phyloP scores from a whole-genome alignment of 345 rosid genomes.

The Passiflora organensis region DNA sequence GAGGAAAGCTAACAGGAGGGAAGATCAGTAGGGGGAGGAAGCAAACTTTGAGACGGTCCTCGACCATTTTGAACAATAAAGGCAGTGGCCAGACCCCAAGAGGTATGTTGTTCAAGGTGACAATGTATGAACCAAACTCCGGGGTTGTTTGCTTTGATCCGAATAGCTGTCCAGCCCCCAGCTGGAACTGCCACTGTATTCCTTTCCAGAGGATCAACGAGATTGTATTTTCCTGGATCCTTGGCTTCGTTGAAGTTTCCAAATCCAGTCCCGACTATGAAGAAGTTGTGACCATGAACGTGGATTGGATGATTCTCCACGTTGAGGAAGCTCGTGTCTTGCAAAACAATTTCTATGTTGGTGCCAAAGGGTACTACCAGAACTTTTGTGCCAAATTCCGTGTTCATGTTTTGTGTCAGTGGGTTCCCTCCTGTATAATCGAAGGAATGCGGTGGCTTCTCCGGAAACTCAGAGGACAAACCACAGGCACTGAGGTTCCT shows the following conservation, averaged over 20 bases:
- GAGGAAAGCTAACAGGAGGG: conserved; percentile 48
- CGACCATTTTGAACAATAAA: conserved; percentile 50
- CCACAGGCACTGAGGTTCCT: neutral
- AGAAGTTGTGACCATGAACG: conserved; percentile 15
- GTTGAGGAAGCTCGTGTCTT: conserved; percentile 6
- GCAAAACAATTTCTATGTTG: conserved; percentile 10
- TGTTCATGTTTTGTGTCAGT: neutral
- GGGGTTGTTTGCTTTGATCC: conserved; percentile 13
- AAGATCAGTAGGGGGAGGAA: conserved; percentile 49
- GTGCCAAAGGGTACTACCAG: neutral
- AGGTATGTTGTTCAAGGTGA: conserved; percentile 30
- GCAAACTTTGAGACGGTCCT: conserved; percentile 31
- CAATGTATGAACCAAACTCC: conserved; percentile 9
- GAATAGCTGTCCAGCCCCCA: conserved; percentile 12
- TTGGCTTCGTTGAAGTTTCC: neutral
- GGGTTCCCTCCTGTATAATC: conserved; percentile 8
- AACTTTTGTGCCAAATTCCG: neutral
- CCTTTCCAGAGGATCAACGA: conserved; percentile 10
- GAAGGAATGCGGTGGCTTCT: conserved; percentile 7
- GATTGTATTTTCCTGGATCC: neutral
- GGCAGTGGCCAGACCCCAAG: conserved; percentile 59
- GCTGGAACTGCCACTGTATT: conserved; percentile 15
- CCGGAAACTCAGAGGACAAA: conserved; percentile 6
- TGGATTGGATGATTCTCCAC: conserved; percentile 17
- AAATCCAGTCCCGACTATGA: conserved; percentile 7